A percentile compares a stretch with the other conserved stretches of the same genome.
Evolutionary conservation across 768 basidiomycete genomes (phyloP).

Genomic region (Phylloporus arenicola): DNA sequence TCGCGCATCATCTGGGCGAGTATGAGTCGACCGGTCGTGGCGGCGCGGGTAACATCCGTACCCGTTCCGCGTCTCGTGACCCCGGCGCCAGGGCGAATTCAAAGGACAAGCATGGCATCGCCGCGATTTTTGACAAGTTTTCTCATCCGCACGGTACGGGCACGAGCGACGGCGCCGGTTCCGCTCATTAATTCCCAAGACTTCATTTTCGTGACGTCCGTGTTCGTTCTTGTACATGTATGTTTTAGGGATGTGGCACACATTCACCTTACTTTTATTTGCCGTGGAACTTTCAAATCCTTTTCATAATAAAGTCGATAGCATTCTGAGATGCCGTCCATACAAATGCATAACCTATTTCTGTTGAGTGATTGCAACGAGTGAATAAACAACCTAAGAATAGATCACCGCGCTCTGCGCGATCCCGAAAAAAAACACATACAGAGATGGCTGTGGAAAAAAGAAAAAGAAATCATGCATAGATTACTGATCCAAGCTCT

Average conservation of each 20-base stretch:
- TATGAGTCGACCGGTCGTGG: constrained; percentile 51
- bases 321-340: not conserved
- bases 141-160: constrained; percentile 15
- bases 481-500: constrained; percentile 30
- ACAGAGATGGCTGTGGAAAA: not conserved
- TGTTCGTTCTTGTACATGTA: not conserved
- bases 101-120: constrained; percentile 29
- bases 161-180: not conserved
- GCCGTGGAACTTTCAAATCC: not conserved
- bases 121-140: constrained; percentile 28
- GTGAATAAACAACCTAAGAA: not conserved
- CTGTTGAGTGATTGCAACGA: not conserved
- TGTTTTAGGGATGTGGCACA: not conserved
- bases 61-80: constrained; percentile 33
- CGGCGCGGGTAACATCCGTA: constrained; percentile 55
- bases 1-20: constrained; percentile 20
- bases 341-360: not conserved
- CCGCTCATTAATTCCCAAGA: not conserved
- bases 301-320: not conserved
- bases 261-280: not conserved
- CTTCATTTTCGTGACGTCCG: not conserved
- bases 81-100: constrained; percentile 19
- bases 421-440: constrained; percentile 8
- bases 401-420: constrained; percentile 11
- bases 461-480: not conserved